Evolutionary conservation across 2,329 filamentous ascomycete genomes (phyloP), one percentile per base, ranked within the genome.

Genomic region (Nakataea oryzae): DNA sequence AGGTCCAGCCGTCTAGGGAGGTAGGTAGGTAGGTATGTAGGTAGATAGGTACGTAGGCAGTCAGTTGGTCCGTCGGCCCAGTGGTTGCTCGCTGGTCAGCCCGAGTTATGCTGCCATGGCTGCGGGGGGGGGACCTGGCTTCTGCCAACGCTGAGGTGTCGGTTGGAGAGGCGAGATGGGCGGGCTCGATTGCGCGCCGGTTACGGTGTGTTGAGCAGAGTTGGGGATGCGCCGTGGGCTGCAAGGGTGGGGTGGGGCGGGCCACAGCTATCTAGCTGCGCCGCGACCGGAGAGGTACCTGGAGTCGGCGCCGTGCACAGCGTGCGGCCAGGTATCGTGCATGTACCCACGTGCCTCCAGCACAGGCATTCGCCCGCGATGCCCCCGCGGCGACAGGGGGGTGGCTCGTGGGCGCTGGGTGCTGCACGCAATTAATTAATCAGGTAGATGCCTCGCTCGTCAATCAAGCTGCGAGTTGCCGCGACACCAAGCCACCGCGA

Each of bases 261-360:
- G n/a, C n/a, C n/a, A n/a, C n/a, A n/a, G n/a, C n/a, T n/a, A n/a
- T n/a, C n/a, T n/a, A n/a, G n/a, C n/a, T n/a, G n/a, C n/a, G n/a
- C n/a, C n/a, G n/a, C n/a, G n/a, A n/a, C n/a, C n/a, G n/a, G n/a
- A n/a, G n/a, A 8, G 41, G 41, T 50, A 50, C 41, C 41, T 8
- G 7, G 5, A 2, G 5, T 1, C n/a, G 41, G 21, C 17, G 17
- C 7, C 2, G 11, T n/a, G 4, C 1, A 11, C 3, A n/a, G 21
- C 41, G 17, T 50, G 11, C n/a, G 8, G 13, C 21, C 3, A 50
- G 11, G 41, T 50, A 50, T 8, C 41, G 7, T 21, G 17, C 7
- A 50, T 21, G 41, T 50, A 50, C 41, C 21, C 41, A n/a, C n/a
- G 5, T 21, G 5, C 3, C 21, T 3, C 34, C 8, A n/a, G 7